These are phyloP conservation scores for Penicillium sp. DNA, from an alignment of 2,329 filamentous ascomycete genomes.

Conservation along the genomic window DNA sequence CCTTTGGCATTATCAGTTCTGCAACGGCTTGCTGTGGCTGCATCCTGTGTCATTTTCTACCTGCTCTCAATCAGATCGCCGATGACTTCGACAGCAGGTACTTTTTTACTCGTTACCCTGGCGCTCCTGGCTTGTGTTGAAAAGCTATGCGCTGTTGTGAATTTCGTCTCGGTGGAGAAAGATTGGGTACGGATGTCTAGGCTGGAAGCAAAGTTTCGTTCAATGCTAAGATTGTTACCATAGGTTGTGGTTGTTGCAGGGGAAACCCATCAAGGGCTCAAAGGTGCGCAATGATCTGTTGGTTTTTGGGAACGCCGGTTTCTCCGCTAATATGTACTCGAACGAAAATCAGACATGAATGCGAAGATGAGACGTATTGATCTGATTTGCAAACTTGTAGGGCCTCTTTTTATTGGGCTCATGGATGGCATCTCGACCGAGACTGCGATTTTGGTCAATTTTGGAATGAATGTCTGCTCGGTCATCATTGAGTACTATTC, in stretches of 20 bases:
- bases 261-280: not conserved
- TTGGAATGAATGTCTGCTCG: slow-evolving; percentile 43
- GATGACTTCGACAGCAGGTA: slow-evolving; percentile 2
- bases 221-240: not conserved
- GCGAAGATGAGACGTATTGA: slow-evolving; percentile 59
- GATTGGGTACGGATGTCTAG: slow-evolving; percentile 56
- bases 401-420: slow-evolving; percentile 53
- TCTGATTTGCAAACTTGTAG: slow-evolving; percentile 56
- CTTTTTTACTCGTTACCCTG: slow-evolving; percentile 35
- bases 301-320: too few relatives aligned
- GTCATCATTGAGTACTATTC: slow-evolving; percentile 43
- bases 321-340: too few relatives aligned
- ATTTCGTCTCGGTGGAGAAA: slow-evolving; percentile 66
- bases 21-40: not conserved
- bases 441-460: slow-evolving; percentile 46
- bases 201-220: too few relatives aligned
- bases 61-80: not conserved
- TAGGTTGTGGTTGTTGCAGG: not conserved
- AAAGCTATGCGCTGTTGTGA: slow-evolving; percentile 64
- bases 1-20: not conserved
- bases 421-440: slow-evolving; percentile 47
- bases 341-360: slow-evolving; percentile 42
- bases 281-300: not conserved
- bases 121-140: slow-evolving; percentile 64
- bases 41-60: not conserved